Conservation (phyloP, 2,329 filamentous ascomycete genomes). For the Phoma herbarum region DNA sequence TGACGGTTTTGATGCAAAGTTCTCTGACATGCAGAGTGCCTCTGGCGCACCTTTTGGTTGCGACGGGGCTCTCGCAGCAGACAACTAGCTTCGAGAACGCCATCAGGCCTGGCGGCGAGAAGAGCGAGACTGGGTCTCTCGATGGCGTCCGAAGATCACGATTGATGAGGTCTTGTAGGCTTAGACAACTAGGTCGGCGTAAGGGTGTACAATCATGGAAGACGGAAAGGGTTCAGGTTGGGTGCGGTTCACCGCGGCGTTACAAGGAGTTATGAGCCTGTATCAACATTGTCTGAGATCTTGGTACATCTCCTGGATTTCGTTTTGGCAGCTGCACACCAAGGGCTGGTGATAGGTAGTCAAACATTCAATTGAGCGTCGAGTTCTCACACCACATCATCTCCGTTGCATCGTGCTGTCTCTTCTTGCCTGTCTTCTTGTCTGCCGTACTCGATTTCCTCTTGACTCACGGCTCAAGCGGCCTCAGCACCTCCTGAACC, state of each 20-base stretch:
- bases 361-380: conserved; percentile 31
- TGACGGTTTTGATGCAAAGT: conserved; percentile 53
- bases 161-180: conserved; percentile 38
- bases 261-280: conserved; percentile 38
- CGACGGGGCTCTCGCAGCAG: conserved; percentile 59
- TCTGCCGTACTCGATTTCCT: no score
- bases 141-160: conserved; percentile 39
- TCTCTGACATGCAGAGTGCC: conserved; percentile 56
- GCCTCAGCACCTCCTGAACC: conserved; percentile 8
- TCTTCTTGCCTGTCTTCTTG: neutral
- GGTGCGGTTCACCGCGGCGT: conserved; percentile 32
- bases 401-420: conserved; percentile 15
- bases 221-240: conserved; percentile 27
- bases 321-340: conserved; percentile 42
- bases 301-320: conserved; percentile 34
- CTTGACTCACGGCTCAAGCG: conserved; percentile 1
- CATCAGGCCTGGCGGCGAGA: conserved; percentile 35
- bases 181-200: conserved; percentile 41
- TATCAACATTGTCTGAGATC: conserved; percentile 30
- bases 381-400: neutral
- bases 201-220: conserved; percentile 40
- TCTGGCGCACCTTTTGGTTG: conserved; percentile 58
- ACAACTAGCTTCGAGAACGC: conserved; percentile 44
- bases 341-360: conserved; percentile 48
- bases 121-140: conserved; percentile 33